Evolutionary conservation across 2,329 filamentous ascomycete species (phyloP), one percentile per base, ranked within the genome.

Genomic region (Ophiobolus disseminans): DNA sequence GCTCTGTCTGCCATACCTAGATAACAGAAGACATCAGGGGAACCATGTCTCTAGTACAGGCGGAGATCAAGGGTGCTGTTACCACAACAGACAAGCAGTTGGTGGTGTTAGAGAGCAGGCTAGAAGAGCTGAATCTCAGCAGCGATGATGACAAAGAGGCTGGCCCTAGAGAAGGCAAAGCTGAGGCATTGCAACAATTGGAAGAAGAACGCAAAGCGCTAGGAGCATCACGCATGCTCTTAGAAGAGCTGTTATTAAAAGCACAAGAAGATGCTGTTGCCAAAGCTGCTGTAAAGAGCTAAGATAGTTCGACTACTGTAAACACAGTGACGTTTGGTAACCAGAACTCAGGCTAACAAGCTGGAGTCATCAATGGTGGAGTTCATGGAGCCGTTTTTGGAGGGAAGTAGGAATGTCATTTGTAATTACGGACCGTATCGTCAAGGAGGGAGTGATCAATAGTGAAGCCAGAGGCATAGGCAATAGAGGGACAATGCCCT

Each of bases 1-100:
- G 63, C 53, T 70, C 67, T 40, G 56, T 72, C 45, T 65, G 62
- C 43, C 41, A 69, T 57, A 65, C 43, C 39, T 54, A 68, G 51
- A 55, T 69, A 43, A 66, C 65, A 17, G 62, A 69, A 52, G 66
- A 68, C 39, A 64, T 69, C n/a, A 68, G 55, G 59, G 58, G 62
- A 42, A 62, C 53, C 25, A 64, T 73, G 54, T 62, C 58, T 50
- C 58, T 40, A 50, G 64, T 57, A 42, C 53, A 69, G 52, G 45
- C 38, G 20, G 64, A 65, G 52, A 49, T 71, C 34, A 60, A 60
- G 11, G 38, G 34, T 37, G 48, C 48, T 40, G 39, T 46, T 37
- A 58, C 55, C 17, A 42, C 41, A 46, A 28, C 41, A 8, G 41
- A 45, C 14, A 45, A 45, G 17, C 41, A 45, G 36, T 35, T 53